phyloP scores from a whole-genome alignment of 345 rosid genomes.

The Pistacia atlantica region DNA sequence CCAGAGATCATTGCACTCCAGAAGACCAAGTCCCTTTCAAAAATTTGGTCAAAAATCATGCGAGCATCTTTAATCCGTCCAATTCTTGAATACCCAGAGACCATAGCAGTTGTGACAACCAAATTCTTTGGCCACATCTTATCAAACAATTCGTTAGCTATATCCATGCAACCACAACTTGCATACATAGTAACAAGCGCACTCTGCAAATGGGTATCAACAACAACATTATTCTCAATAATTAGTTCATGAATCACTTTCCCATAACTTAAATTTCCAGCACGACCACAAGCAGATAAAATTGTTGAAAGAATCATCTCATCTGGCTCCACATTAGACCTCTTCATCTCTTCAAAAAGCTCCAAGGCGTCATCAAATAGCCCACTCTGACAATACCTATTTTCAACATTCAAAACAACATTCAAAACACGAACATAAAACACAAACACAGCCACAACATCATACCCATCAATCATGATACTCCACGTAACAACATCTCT shows the following conservation, averaged over 20 bases:
- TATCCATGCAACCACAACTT: slow-evolving; percentile 48
- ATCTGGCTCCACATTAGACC: slow-evolving; percentile 49
- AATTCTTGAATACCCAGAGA: slow-evolving; percentile 52
- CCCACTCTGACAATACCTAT: slow-evolving; percentile 51
- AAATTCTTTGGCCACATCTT: slow-evolving; percentile 37
- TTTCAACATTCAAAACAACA: not conserved
- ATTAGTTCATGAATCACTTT: slow-evolving; percentile 47
- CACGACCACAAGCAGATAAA: slow-evolving; percentile 51
- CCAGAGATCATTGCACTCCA: slow-evolving; percentile 84
- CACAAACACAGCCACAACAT: not conserved
- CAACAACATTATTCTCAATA: slow-evolving; percentile 34
- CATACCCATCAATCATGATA: slow-evolving; percentile 60
- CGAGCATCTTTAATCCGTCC: slow-evolving; percentile 56
- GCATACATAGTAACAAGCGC: slow-evolving; percentile 53
- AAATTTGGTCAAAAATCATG: slow-evolving; percentile 45
- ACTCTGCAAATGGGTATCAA: slow-evolving; percentile 48
- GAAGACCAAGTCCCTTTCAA: slow-evolving; percentile 53
- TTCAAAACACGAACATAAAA: slow-evolving; percentile 1
- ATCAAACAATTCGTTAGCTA: slow-evolving; percentile 38
- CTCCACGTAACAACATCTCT: slow-evolving; percentile 64
- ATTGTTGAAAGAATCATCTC: slow-evolving; percentile 53
- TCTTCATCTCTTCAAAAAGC: slow-evolving; percentile 73
- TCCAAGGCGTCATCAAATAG: slow-evolving; percentile 48
- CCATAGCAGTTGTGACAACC: slow-evolving; percentile 50
- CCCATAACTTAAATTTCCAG: slow-evolving; percentile 46